Evolutionary conservation across 2,329 filamentous ascomycete species (phyloP), one percentile per base, ranked within the genome.

Genomic region (Fusarium duplospermum): DNA sequence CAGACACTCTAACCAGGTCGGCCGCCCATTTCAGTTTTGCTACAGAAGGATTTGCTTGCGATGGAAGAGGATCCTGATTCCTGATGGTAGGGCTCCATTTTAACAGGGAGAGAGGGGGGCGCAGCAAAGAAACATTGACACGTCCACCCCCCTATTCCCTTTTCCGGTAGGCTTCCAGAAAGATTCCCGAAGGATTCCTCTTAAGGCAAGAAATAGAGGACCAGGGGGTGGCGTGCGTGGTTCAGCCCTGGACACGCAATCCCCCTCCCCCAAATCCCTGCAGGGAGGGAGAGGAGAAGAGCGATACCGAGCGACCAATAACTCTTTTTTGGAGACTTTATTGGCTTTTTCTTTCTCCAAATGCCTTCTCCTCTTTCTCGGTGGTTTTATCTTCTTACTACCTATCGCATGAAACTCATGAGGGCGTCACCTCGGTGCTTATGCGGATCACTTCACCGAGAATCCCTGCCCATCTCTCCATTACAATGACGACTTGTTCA

Each of bases 351-450:
- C 31, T 33, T 45, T 47, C 31, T 52, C 52, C 42, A 47, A 47
- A 24, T 47, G 14, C 42, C 42, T 20, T 10, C 42, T 35, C 24
- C 27, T 42, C 33, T 33, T 33, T 54, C 31, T 57, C 61, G 42
- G 38, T 42, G 33, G 7, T 64, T 61, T 52, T 72, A 24, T 24
- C 24, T 24, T 24, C 52, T n/a, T 62, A 7, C 38, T 42, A 1
- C 59, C 35, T 57, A 50, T 66, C 36, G 52, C 24, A 60, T 57
- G 3, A 47, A 50, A 50, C 60, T 64, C 45, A 56, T 35, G 59
- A 70, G 73, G 75, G 73, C 58, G 63, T 67, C 63, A 75, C 72
- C 56, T 77, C 76, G 76, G 76, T 76, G 76, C 75, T 77, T 76
- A 77, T 77, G 73, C 75, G 76, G 76, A 66, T 68, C 67, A 61